These are phyloP conservation scores for Hanseniaspora sp. DNA, from an alignment of 1,139 yeast genomes.

Conservation along the genomic window DNA sequence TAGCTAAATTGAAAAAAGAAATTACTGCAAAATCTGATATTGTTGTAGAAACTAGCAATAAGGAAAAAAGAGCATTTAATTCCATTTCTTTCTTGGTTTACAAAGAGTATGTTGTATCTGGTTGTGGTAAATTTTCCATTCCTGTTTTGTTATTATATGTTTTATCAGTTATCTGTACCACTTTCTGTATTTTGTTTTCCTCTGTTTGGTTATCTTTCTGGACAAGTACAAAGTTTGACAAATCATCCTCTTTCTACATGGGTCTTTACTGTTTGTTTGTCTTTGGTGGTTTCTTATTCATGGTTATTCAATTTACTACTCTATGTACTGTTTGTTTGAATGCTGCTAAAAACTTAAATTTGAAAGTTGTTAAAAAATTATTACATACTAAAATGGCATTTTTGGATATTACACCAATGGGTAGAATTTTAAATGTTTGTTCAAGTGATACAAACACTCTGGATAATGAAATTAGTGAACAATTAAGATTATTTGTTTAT, in stretches of 20 bases:
- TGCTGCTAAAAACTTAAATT: conserved; percentile 36
- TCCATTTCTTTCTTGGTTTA: conserved; percentile 39
- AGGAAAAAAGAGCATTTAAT: conserved; percentile 43
- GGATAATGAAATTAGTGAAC: conserved; percentile 49
- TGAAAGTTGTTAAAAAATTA: conserved; percentile 35
- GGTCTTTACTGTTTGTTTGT: conserved; percentile 54
- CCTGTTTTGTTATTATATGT: conserved; percentile 22
- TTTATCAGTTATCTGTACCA: conserved; percentile 29
- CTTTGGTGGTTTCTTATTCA: conserved; percentile 32
- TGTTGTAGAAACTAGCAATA: conserved; percentile 33
- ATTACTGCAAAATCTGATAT: conserved; percentile 34
- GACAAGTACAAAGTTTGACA: conserved; percentile 44
- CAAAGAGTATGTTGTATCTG: conserved; percentile 41
- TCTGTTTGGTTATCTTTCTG: conserved; percentile 74
- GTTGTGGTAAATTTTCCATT: conserved; percentile 19
- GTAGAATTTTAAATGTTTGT: conserved; percentile 47
- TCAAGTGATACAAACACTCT: conserved; percentile 51
- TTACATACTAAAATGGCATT: conserved; percentile 47
- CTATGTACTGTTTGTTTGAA: conserved; percentile 43
- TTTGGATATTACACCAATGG: conserved; percentile 52
- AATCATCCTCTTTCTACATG: conserved; percentile 44
- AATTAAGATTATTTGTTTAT: conserved; percentile 38
- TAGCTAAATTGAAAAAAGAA: conserved; percentile 28
- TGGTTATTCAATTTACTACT: conserved; percentile 34
- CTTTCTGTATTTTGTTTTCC: conserved; percentile 51